Conservation (phyloP, 2,329 filamentous ascomycete genomes). For the Exophiala bonariae region DNA sequence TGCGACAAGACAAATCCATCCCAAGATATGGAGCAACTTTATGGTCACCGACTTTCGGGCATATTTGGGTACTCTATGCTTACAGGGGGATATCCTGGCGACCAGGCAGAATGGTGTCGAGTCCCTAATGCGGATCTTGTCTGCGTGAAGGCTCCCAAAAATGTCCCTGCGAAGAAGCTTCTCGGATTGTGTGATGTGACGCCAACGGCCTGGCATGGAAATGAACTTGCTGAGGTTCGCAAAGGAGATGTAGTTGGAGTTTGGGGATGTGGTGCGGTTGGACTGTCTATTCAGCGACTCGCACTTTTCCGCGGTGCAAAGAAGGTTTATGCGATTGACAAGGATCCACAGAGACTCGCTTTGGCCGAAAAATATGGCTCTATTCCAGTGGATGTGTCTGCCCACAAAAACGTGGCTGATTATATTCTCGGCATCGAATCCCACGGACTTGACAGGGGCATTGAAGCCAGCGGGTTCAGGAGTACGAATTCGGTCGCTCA, state of each 20-base stretch:
- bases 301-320: slow-evolving; percentile 32
- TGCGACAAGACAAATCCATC: slow-evolving; percentile 35
- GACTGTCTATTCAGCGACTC: slow-evolving; percentile 32
- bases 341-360: slow-evolving; percentile 31
- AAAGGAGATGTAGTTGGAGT: slow-evolving; percentile 34
- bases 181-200: slow-evolving; percentile 35
- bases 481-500: slow-evolving; percentile 27
- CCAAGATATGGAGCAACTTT: slow-evolving; percentile 30
- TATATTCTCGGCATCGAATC: slow-evolving; percentile 33
- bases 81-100: slow-evolving; percentile 37
- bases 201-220: slow-evolving; percentile 36
- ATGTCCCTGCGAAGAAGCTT: slow-evolving; percentile 31
- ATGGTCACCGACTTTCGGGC: slow-evolving; percentile 33
- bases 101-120: slow-evolving; percentile 38
- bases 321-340: slow-evolving; percentile 37
- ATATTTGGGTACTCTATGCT: slow-evolving; percentile 35
- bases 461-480: slow-evolving; percentile 34
- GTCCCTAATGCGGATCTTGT: slow-evolving; percentile 36
- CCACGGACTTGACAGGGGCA: slow-evolving; percentile 31
- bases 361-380: slow-evolving; percentile 33
- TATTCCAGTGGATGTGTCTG: slow-evolving; percentile 32
- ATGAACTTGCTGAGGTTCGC: slow-evolving; percentile 34
- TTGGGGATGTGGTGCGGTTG: slow-evolving; percentile 36
- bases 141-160: slow-evolving; percentile 31
- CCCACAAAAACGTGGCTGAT: slow-evolving; percentile 31